Evolutionary conservation across 2,329 filamentous ascomycete genomes (phyloP).

Genomic region (Dothistroma pini): DNA sequence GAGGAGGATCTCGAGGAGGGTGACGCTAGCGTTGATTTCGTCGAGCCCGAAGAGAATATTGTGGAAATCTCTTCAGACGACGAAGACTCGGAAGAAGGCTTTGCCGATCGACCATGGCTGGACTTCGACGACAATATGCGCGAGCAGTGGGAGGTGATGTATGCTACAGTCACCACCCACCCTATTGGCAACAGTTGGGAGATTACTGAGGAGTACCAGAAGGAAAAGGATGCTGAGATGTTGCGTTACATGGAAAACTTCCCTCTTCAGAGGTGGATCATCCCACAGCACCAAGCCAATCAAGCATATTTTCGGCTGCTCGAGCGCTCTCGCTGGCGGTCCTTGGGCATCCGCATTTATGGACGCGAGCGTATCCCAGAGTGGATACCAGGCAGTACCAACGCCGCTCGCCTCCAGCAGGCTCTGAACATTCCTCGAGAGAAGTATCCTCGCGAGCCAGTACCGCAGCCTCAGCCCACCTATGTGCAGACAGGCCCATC

Average conservation of each 20-base stretch:
- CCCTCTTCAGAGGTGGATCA: slow-evolving; percentile 29
- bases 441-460: slow-evolving; percentile 3
- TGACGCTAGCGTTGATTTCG: slow-evolving; percentile 12
- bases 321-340: slow-evolving; percentile 28
- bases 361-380: slow-evolving; percentile 15
- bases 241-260: slow-evolving; percentile 29
- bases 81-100: slow-evolving; percentile 9
- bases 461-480: not conserved
- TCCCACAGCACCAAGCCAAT: slow-evolving; percentile 22
- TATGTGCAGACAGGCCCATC: not conserved
- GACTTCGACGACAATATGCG: slow-evolving; percentile 20
- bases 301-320: slow-evolving; percentile 23
- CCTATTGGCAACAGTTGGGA: slow-evolving; percentile 26
- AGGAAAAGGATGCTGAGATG: slow-evolving; percentile 29
- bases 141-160: slow-evolving; percentile 27
- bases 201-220: slow-evolving; percentile 30
- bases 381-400: not conserved
- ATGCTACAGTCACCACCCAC: slow-evolving; percentile 17
- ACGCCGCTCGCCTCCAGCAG: not conserved
- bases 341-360: slow-evolving; percentile 27
- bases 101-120: slow-evolving; percentile 25
- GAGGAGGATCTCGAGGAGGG: slow-evolving; percentile 16
- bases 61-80: slow-evolving; percentile 26
- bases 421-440: slow-evolving; percentile 4
- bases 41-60: slow-evolving; percentile 18